Percentiles rank a stretch among this genome's conserved stretches.
Evolutionary conservation across 2,329 filamentous ascomycete genomes (phyloP).

Genomic region (Didymella pomorum): DNA sequence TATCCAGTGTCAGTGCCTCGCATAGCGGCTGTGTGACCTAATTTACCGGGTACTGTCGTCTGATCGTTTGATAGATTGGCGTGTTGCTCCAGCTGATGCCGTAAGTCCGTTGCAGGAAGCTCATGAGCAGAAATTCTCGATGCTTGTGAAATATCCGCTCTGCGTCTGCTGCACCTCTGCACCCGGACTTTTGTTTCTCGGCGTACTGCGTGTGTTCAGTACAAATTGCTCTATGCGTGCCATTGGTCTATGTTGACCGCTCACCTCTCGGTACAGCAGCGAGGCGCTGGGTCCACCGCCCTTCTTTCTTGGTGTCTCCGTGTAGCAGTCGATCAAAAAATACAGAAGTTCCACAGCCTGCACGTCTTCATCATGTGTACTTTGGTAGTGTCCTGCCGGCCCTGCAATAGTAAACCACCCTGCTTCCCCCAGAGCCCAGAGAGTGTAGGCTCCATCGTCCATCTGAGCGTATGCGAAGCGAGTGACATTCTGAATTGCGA

Average conservation of each 20-base stretch:
- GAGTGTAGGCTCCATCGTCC: conserved; percentile 64
- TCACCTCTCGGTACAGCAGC: conserved; percentile 52
- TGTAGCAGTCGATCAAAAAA: conserved; percentile 66
- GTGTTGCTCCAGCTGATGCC: conserved; percentile 56
- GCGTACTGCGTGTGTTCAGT: conserved; percentile 42
- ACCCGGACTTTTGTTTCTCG: conserved; percentile 44
- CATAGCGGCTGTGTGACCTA: neutral
- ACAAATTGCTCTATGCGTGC: too few relatives aligned
- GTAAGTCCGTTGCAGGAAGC: conserved; percentile 56
- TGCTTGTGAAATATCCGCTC: conserved; percentile 46
- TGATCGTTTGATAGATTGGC: conserved; percentile 54
- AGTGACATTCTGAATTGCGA: conserved; percentile 64
- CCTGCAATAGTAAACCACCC: conserved; percentile 73
- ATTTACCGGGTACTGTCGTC: conserved; percentile 48
- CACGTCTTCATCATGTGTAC: conserved; percentile 66
- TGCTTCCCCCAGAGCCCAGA: conserved; percentile 71
- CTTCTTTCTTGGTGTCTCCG: conserved; percentile 48
- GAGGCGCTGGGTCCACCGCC: conserved; percentile 50
- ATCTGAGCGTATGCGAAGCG: conserved; percentile 60
- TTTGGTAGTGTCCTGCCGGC: conserved; percentile 65
- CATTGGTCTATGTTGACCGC: too few relatives aligned
- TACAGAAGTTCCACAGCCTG: conserved; percentile 72
- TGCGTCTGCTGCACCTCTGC: conserved; percentile 36
- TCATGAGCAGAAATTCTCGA: conserved; percentile 55
- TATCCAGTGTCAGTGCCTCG: conserved; percentile 25